Percentiles rank a stretch among this genome's conserved stretches.
phyloP scores from a whole-genome alignment of 108 stramenopile species.

The Phaeodactylum tricornutum region DNA sequence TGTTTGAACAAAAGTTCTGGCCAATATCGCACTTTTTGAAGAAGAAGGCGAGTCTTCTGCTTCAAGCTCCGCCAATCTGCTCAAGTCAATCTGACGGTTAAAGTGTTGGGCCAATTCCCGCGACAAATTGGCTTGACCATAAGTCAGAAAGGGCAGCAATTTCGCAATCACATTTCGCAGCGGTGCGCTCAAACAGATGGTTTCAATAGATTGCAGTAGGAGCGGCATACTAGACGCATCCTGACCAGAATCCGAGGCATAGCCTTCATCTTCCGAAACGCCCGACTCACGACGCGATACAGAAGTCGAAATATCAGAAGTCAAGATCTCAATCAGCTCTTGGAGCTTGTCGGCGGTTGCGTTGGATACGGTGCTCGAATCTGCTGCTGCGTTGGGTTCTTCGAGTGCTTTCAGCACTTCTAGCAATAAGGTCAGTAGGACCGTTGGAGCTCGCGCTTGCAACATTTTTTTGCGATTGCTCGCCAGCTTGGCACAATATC shows the following conservation, averaged over 20 bases:
- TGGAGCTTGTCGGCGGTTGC: conserved; percentile 60
- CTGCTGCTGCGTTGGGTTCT: conserved; percentile 16
- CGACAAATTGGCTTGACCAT: conserved; percentile 57
- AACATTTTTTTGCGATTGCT: conserved; percentile 61
- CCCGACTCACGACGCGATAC: conserved; percentile 9
- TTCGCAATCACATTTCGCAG: conserved; percentile 76
- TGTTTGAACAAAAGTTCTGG: conserved; percentile 76
- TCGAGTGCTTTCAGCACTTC: conserved; percentile 74
- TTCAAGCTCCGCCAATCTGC: conserved; percentile 19
- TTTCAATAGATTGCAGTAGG: conserved; percentile 54
- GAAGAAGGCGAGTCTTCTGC: conserved; percentile 1
- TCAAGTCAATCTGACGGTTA: conserved; percentile 40
- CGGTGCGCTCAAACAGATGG: conserved; percentile 51
- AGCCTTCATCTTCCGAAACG: conserved; percentile 11
- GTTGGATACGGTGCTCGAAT: conserved; percentile 26
- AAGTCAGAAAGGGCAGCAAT: conserved; percentile 75
- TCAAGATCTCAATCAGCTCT: conserved; percentile 66
- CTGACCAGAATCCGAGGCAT: conserved; percentile 3
- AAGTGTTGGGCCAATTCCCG: conserved; percentile 59
- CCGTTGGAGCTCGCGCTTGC: conserved; percentile 65
- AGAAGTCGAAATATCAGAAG: conserved; percentile 49
- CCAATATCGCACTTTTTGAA: conserved; percentile 28
- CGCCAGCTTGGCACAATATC: conserved; percentile 51
- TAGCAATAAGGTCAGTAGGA: conserved; percentile 57
- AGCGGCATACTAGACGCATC: conserved; percentile 57